These are phyloP conservation scores for Sphagnum contortum DNA, from an alignment of 225 moss, liverwort and hornwort genomes.

Conservation along the genomic window DNA sequence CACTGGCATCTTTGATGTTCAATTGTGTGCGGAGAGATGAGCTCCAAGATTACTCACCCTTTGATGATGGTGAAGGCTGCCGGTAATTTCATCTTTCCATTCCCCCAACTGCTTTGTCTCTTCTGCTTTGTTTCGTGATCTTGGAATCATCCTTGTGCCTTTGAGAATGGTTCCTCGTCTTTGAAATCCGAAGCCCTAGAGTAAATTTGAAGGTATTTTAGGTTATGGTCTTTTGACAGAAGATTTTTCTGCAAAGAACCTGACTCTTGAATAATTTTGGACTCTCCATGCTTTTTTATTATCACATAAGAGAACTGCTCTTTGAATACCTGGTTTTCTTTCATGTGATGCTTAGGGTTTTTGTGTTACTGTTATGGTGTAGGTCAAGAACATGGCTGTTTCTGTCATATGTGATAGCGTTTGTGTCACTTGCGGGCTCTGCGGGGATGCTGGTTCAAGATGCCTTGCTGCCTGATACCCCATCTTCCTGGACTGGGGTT, in stretches of 20 bases:
- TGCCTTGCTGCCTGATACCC: slow-evolving; percentile 48
- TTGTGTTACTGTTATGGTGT: slow-evolving; percentile 2
- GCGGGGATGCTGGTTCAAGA: slow-evolving; percentile 81
- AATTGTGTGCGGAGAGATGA: slow-evolving; percentile 82
- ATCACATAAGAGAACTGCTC: too few relatives aligned
- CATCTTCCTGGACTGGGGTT: slow-evolving; percentile 76
- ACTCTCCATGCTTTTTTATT: too few relatives aligned
- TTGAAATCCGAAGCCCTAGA: not conserved
- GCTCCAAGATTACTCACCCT: slow-evolving; percentile 67
- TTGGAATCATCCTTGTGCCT: too few relatives aligned
- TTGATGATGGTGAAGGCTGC: slow-evolving; percentile 74
- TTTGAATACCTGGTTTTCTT: too few relatives aligned
- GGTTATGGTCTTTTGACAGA: not conserved
- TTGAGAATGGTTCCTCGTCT: not conserved
- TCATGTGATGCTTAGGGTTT: too few relatives aligned
- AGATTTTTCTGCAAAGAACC: not conserved
- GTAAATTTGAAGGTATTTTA: too few relatives aligned
- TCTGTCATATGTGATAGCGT: slow-evolving; percentile 82
- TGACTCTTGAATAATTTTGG: too few relatives aligned
- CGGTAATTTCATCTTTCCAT: slow-evolving; percentile 16
- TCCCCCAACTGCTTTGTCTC: slow-evolving; percentile 2
- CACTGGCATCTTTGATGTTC: slow-evolving; percentile 82
- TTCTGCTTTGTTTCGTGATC: too few relatives aligned
- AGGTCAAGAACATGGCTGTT: slow-evolving; percentile 89
- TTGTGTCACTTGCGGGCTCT: slow-evolving; percentile 64